These are phyloP conservation scores for Diphasiastrum complanatum DNA, from an alignment of 83 land plant species.

Conservation along the genomic window DNA sequence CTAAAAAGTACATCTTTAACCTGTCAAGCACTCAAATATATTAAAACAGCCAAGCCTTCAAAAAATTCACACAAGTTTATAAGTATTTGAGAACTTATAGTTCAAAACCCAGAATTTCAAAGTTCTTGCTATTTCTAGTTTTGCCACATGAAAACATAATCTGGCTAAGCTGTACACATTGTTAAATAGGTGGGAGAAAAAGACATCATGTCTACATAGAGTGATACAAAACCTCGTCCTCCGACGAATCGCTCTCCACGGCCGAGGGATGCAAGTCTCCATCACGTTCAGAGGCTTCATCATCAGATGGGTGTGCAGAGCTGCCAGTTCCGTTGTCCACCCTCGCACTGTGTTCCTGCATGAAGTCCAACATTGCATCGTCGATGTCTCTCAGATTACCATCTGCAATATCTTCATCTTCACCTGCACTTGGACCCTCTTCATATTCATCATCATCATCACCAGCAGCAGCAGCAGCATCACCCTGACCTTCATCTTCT, in stretches of 20 bases:
- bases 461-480: constrained; percentile 1
- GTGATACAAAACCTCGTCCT: constrained; percentile 97
- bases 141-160: no score
- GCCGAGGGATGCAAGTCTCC: background rate
- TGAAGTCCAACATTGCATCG: constrained; percentile 24
- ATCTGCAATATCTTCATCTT: constrained; percentile 11
- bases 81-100: no score
- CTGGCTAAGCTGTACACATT: background rate
- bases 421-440: background rate
- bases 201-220: background rate
- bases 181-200: background rate
- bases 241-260: constrained; percentile 34
- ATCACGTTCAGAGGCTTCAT: background rate
- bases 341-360: constrained; percentile 6
- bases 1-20: no score
- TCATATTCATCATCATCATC: constrained; percentile 3
- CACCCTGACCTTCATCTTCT: constrained; percentile 2
- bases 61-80: no score
- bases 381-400: constrained; percentile 2
- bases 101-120: no score
- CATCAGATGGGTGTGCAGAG: background rate
- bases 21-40: no score
- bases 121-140: no score
- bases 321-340: background rate
- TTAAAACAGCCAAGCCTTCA: no score